Evolutionary conservation across 495 filamentous ascomycete genomes (phyloP).

Genomic region (Barbatosphaeria neglecta): DNA sequence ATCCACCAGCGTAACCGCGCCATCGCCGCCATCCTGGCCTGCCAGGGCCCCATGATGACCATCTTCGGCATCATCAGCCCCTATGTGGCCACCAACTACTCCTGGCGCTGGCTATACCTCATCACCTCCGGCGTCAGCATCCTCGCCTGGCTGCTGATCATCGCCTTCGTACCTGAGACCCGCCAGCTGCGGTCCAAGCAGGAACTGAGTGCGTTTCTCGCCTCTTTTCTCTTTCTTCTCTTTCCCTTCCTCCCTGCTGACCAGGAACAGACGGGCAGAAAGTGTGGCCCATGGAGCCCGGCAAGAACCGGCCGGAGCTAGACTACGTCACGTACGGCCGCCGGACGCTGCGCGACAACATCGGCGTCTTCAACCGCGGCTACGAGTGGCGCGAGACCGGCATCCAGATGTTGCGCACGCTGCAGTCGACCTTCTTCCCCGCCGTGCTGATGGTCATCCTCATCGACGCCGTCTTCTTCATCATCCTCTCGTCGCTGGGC

Average conservation of each 20-base stretch:
- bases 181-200: neutral
- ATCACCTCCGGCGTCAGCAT: neutral
- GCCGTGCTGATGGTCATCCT: neutral
- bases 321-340: constrained; percentile 2
- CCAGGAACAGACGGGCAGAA: constrained; percentile 1
- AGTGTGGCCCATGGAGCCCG: neutral
- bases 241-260: no score
- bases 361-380: constrained; percentile 2
- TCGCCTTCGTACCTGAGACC: constrained; percentile 3
- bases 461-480: neutral
- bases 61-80: constrained; percentile 2
- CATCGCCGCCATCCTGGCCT: constrained; percentile 2
- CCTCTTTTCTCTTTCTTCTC: neutral
- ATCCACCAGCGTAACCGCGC: constrained; percentile 3
- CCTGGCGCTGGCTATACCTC: constrained; percentile 1
- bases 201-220: neutral
- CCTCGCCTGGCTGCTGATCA: neutral
- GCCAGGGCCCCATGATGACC: constrained; percentile 4
- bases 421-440: constrained; percentile 1
- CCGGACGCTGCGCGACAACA: neutral
- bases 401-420: constrained; percentile 1
- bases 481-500: neutral
- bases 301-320: constrained; percentile 1
- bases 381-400: constrained; percentile 1
- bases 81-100: constrained; percentile 1